A percentile compares a stretch with the other conserved stretches of the same genome.
Conservation (phyloP, 805 yeast species). For the Yarrowia sp. region DNA sequence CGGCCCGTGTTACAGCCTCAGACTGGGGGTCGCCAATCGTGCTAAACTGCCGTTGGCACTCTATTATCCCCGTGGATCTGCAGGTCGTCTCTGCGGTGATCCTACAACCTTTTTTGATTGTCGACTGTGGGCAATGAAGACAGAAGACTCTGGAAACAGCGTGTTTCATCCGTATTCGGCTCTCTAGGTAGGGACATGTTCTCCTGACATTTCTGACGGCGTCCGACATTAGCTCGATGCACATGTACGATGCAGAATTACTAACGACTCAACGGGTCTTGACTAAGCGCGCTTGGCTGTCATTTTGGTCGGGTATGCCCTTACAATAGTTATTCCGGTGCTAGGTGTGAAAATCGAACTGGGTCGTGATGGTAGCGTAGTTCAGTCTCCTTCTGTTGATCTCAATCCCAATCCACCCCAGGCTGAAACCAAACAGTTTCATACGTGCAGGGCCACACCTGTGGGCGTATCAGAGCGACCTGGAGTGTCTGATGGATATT, state of each 20-base stretch:
- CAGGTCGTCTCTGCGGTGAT: slow-evolving; percentile 17
- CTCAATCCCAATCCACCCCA: too few relatives aligned
- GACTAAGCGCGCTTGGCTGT: background rate
- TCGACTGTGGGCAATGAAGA: too few relatives aligned
- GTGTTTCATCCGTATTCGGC: background rate
- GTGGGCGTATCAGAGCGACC: slow-evolving; percentile 8
- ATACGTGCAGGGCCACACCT: slow-evolving; percentile 12
- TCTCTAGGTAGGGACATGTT: background rate
- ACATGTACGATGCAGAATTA: slow-evolving; percentile 3
- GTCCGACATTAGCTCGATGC: too few relatives aligned
- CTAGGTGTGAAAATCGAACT: too few relatives aligned
- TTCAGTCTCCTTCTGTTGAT: too few relatives aligned
- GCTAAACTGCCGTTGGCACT: too few relatives aligned
- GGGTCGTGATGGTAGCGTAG: too few relatives aligned
- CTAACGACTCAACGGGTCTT: background rate
- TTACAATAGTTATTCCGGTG: too few relatives aligned
- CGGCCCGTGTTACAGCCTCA: slow-evolving; percentile 5
- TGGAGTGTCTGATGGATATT: background rate
- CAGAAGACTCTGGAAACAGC: too few relatives aligned
- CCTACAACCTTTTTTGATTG: background rate
- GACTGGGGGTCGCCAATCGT: too few relatives aligned
- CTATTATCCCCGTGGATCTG: background rate
- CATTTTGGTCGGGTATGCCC: too few relatives aligned
- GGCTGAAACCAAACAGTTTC: slow-evolving; percentile 20
- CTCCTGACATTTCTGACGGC: too few relatives aligned